phyloP scores from a whole-genome alignment of 176 grass and related monocot genomes.

The Paspalum notatum region DNA sequence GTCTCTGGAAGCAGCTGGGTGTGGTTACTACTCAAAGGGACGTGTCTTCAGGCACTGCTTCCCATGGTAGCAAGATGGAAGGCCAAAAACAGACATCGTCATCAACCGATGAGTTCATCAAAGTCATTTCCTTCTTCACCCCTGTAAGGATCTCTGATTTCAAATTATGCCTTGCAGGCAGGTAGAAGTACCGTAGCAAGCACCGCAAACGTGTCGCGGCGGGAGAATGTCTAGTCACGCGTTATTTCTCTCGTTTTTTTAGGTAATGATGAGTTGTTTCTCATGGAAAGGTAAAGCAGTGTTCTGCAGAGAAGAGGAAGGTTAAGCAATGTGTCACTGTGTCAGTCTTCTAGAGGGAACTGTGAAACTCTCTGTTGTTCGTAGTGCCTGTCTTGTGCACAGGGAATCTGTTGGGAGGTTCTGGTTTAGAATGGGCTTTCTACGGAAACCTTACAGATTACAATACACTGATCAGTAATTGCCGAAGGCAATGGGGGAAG shows the following conservation, averaged over 20 bases:
- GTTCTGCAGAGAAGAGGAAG: conserved; percentile 1
- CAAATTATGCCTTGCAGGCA: conserved; percentile 12
- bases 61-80: conserved; percentile 22
- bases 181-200: not conserved
- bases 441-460: no score
- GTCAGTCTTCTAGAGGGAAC: no score
- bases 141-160: not conserved
- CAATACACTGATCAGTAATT: not conserved
- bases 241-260: not conserved
- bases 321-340: not conserved
- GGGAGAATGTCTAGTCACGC: not conserved
- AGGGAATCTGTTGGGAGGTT: not conserved
- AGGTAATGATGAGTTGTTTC: not conserved
- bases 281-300: not conserved
- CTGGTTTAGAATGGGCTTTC: no score
- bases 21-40: conserved; percentile 1
- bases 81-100: conserved; percentile 1
- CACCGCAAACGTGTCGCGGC: not conserved
- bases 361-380: not conserved
- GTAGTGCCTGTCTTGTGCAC: not conserved
- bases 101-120: conserved; percentile 14
- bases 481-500: not conserved
- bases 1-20: conserved; percentile 7
- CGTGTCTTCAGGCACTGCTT: conserved; percentile 23
- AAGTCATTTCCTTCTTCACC: not conserved